Percentiles rank a stretch among this genome's conserved stretches.
Evolutionary conservation across 768 basidiomycete species (phyloP).

Genomic region (Sporobolomyces phaffii): DNA sequence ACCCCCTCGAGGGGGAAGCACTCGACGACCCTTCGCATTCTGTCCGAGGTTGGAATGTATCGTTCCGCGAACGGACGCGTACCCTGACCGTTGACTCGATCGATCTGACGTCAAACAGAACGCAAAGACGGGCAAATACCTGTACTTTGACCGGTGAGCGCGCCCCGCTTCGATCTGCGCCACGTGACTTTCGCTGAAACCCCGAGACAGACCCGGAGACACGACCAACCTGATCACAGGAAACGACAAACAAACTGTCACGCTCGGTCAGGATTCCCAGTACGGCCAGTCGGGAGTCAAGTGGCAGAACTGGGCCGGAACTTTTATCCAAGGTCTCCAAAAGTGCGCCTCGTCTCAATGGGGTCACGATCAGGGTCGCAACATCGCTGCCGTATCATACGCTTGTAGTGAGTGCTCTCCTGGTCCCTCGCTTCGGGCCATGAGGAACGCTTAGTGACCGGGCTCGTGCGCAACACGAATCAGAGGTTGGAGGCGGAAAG

Average conservation of each 20-base stretch:
- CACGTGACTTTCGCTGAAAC: background rate
- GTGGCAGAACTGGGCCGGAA: slow-evolving; percentile 9
- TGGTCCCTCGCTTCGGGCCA: too few relatives aligned
- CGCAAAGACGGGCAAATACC: slow-evolving; percentile 29
- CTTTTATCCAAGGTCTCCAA: background rate
- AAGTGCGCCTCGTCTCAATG: slow-evolving; percentile 28
- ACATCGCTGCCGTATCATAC: slow-evolving; percentile 28
- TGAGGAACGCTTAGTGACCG: too few relatives aligned
- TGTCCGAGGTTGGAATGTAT: background rate
- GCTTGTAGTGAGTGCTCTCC: slow-evolving; percentile 13
- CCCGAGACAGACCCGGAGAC: background rate
- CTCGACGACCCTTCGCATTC: background rate
- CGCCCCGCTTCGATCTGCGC: background rate
- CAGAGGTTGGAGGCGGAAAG: slow-evolving; percentile 10
- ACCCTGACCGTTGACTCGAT: too few relatives aligned
- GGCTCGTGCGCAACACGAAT: too few relatives aligned
- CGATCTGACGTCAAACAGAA: too few relatives aligned
- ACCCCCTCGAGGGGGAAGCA: background rate
- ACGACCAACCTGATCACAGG: slow-evolving; percentile 29
- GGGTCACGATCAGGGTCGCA: slow-evolving; percentile 11
- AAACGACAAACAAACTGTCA: slow-evolving; percentile 10
- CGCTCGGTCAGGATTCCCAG: slow-evolving; percentile 9
- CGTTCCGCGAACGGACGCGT: background rate
- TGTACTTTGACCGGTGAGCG: slow-evolving; percentile 25
- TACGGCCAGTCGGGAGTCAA: slow-evolving; percentile 27